Evolutionary conservation across 495 filamentous ascomycete genomes (phyloP).

Genomic region (Cercophora newfieldiana): DNA sequence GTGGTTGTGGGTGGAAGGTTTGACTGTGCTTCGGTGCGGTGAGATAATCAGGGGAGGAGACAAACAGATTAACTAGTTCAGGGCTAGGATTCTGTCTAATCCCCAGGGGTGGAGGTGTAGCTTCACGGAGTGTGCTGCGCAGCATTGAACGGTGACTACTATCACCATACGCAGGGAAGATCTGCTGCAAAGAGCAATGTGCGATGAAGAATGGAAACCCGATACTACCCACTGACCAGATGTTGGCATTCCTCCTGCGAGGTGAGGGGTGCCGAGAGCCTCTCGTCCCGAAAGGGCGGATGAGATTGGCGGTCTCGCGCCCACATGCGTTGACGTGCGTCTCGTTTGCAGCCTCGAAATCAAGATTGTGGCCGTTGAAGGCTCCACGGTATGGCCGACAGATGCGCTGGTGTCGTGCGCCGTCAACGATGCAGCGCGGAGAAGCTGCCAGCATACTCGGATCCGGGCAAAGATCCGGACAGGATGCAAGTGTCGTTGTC

Average conservation of each 20-base stretch:
- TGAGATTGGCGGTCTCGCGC: neutral
- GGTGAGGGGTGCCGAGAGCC: neutral
- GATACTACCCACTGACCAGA: neutral
- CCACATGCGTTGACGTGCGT: slow-evolving; percentile 10
- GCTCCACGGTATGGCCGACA: neutral
- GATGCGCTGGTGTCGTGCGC: neutral
- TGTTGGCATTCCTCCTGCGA: neutral
- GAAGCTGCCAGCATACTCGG: neutral
- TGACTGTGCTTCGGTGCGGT: too few species aligned
- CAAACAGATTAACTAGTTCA: too few species aligned
- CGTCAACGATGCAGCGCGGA: neutral
- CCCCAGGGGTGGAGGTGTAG: too few species aligned
- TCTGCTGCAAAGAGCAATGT: neutral
- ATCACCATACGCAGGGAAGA: neutral
- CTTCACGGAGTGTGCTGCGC: neutral
- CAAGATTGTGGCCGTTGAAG: slow-evolving; percentile 2
- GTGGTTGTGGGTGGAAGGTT: too few species aligned
- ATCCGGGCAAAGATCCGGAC: neutral
- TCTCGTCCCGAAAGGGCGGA: neutral
- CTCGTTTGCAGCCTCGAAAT: neutral
- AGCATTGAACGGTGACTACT: neutral
- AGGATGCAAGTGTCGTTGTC: neutral
- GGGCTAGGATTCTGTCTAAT: too few species aligned
- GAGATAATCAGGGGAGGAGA: too few species aligned
- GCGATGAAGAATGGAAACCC: neutral